These are phyloP conservation scores for Uronychia setigera DNA, from an alignment of 73 alveolate species.

Conservation along the genomic window DNA sequence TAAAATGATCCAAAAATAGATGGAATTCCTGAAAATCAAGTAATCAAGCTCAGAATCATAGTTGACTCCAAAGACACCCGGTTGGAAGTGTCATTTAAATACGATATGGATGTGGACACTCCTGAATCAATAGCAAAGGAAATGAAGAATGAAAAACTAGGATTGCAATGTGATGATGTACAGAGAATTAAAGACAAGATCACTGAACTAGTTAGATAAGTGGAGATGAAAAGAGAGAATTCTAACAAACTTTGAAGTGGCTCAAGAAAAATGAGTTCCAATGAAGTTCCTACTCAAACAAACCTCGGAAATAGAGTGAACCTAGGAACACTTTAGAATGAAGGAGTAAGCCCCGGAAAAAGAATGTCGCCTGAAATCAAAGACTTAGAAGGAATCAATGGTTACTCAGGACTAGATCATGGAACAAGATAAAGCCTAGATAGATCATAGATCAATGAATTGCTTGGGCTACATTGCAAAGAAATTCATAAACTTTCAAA, in stretches of 20 bases:
- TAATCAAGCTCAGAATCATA: constrained; percentile 17
- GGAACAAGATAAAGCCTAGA: not conserved
- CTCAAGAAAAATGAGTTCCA: too few relatives aligned
- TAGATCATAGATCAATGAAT: not conserved
- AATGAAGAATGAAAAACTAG: constrained; percentile 18
- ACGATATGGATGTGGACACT: constrained; percentile 36
- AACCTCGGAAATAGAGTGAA: not conserved
- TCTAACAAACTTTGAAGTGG: too few relatives aligned
- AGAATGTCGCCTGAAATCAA: not conserved
- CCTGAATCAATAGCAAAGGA: constrained; percentile 50
- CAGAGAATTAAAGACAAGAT: not conserved
- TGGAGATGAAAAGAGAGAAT: not conserved
- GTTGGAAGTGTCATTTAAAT: constrained; percentile 33
- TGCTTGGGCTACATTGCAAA: not conserved
- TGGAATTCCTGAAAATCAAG: too few relatives aligned
- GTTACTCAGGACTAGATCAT: not conserved
- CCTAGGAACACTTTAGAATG: not conserved
- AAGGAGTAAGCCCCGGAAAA: not conserved
- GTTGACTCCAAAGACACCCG: not conserved
- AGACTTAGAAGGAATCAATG: not conserved
- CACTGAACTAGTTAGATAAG: not conserved
- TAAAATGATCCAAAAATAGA: too few relatives aligned
- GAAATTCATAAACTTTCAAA: not conserved
- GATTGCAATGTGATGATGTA: not conserved
- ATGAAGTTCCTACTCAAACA: too few relatives aligned